phyloP scores from a whole-genome alignment of 176 grass and related monocot species.

The Rhynchospora tenuis region DNA sequence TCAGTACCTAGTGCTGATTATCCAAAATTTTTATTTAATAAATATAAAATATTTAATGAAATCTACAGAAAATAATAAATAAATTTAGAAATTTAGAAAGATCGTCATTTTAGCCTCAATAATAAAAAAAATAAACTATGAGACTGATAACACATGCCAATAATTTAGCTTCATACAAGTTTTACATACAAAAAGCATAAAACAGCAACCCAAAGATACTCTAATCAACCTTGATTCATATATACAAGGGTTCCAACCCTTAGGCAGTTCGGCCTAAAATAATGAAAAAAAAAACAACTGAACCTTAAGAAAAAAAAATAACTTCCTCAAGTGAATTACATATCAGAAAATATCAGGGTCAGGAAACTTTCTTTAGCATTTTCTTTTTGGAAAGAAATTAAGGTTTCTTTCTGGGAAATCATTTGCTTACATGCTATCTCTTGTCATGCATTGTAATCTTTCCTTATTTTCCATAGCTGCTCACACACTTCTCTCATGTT shows the following conservation, averaged over 20 bases:
- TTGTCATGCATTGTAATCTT: constrained; percentile 31
- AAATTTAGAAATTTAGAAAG: background rate
- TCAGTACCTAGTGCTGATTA: no score
- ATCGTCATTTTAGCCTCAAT: background rate
- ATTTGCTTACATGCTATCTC: background rate
- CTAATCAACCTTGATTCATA: constrained; percentile 8
- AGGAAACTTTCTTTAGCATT: background rate
- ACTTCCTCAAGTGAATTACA: background rate
- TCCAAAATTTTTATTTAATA: no score
- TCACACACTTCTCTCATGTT: constrained; percentile 74
- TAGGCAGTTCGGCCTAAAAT: background rate
- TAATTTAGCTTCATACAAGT: background rate
- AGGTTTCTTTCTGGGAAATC: background rate
- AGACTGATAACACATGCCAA: background rate
- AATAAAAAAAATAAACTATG: background rate
- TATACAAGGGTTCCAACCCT: constrained; percentile 13
- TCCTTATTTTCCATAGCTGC: constrained; percentile 75
- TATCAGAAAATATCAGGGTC: background rate
- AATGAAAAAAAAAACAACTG: background rate
- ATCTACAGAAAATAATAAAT: no score
- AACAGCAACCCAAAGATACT: background rate
- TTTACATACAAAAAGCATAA: background rate
- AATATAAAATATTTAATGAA: no score
- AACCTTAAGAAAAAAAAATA: background rate
- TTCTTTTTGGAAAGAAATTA: background rate